Conservation (phyloP, 306 rosid genomes). For the Begonia peltatifolia region DNA sequence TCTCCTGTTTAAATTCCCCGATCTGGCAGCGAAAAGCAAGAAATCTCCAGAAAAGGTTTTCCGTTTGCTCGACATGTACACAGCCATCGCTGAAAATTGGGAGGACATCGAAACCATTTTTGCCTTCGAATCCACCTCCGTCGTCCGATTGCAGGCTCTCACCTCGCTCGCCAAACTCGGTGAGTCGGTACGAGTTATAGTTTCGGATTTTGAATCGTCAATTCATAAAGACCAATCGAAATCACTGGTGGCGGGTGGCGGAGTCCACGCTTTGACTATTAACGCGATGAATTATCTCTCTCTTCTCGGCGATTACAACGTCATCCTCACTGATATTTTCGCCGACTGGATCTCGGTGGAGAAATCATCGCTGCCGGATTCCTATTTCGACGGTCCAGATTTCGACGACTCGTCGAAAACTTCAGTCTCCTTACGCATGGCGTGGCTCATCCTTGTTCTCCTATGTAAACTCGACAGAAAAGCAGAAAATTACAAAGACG, state of each 20-base stretch:
- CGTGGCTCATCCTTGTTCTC: constrained; percentile 49
- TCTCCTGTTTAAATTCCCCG: constrained; percentile 39
- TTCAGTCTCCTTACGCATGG: constrained; percentile 27
- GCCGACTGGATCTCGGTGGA: constrained; percentile 20
- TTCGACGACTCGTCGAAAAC: constrained; percentile 12
- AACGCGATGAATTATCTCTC: constrained; percentile 33
- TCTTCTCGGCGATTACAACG: constrained; percentile 37
- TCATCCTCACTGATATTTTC: constrained; percentile 38
- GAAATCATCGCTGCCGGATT: constrained; percentile 17
- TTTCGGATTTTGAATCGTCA: constrained; percentile 30
- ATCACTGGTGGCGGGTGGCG: constrained; percentile 14
- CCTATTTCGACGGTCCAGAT: constrained; percentile 21
- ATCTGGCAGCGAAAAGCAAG: constrained; percentile 22
- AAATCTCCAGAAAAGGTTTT: constrained; percentile 38
- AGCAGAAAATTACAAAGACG: constrained; percentile 41
- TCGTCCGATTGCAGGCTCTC: constrained; percentile 20
- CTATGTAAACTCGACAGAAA: constrained; percentile 72
- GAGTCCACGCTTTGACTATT: constrained; percentile 34
- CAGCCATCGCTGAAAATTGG: constrained; percentile 14
- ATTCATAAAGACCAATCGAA: constrained; percentile 40
- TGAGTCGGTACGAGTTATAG: constrained; percentile 17
- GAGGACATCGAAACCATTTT: constrained; percentile 51
- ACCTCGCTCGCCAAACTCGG: constrained; percentile 17
- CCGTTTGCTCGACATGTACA: constrained; percentile 41
- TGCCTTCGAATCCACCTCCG: constrained; percentile 25